Percentiles rank a stretch among this genome's conserved stretches.
phyloP scores from a whole-genome alignment of 1,284 basidiomycete genomes.

The Anthracocystis setariae region DNA sequence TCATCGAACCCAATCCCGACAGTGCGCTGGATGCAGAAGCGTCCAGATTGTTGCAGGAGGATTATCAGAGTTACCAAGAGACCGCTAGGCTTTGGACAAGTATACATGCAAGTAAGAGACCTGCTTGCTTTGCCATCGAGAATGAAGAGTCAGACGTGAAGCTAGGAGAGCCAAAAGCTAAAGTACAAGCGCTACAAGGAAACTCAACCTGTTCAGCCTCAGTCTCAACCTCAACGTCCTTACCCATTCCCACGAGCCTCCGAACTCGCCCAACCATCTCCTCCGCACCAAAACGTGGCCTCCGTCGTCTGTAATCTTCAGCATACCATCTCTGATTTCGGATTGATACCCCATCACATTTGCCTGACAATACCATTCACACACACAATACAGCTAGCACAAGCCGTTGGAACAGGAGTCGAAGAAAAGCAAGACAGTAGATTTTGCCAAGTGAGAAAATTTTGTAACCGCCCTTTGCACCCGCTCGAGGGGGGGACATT shows the following conservation, averaged over 20 bases:
- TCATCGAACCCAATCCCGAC: constrained; percentile 96
- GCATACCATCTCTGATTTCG: background rate
- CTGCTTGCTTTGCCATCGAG: constrained; percentile 8
- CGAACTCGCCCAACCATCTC: constrained; percentile 6
- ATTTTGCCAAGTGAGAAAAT: constrained; percentile 32
- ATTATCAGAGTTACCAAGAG: constrained; percentile 79
- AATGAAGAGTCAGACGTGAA: background rate
- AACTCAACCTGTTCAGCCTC: background rate
- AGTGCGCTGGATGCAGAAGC: constrained; percentile 94
- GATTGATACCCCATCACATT: background rate
- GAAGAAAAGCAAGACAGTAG: constrained; percentile 28
- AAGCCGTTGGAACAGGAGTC: background rate
- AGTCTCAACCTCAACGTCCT: constrained; percentile 5
- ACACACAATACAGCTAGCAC: background rate
- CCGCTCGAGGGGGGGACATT: no score
- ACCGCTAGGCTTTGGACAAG: constrained; percentile 83
- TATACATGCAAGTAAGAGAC: constrained; percentile 77
- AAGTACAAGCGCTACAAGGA: background rate
- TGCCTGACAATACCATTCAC: background rate
- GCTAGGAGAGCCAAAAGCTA: background rate
- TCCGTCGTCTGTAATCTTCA: constrained; percentile 28
- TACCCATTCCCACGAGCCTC: background rate
- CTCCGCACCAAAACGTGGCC: constrained; percentile 38
- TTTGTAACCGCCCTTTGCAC: no score
- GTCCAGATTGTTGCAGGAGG: constrained; percentile 86